Base-by-base conservation (phyloP, 2,329 filamentous ascomycete species). In the Mycogone perniciosa region DNA sequence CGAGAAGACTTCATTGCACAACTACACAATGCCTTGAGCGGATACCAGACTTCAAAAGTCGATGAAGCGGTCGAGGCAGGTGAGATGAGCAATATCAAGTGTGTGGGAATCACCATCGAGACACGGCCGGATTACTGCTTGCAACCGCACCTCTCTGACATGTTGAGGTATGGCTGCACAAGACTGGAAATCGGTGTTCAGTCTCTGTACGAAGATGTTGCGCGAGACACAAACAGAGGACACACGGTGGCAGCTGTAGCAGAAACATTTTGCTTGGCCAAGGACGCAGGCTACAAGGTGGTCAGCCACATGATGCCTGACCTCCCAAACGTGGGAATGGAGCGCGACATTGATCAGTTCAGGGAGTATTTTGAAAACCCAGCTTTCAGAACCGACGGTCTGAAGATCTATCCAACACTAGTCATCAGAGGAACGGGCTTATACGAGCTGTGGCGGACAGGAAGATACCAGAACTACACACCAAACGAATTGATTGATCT, bases 281-380 rank as follows among this genome's bases (percentile, higher is more conserved):
- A 99, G 70, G 95, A 99, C 67, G 90, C 95, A 5, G 93, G 93
- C 1, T 99, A 96, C 79, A 99, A 99, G 69, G 93, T 99, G 1
- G 93, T 99, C 56, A 95, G 89, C 59, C 93, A 99, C 71, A 99
- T 99, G 93, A 99, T 99, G 93, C 93, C 93, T 1, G 93, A 99
- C 66, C 72, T 99, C 44, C 93, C 93, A 4, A 99, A 99, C 62
- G 93, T 99, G 2, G 93, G 93, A 51, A 96, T 97, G 88, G 95
- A 99, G 71, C 86, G 93, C 61, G 93, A 99, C 65, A 76, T 99
- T 40, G 91, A 95, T 64, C 93, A 99, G 61, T 99, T 99, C 70
- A 81, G 89, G 57, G 95, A 99, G 66, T 99, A 99, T 68, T 99
- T 99, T 62, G 90, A 96, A 65, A 97, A 90, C 66, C 93, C 93